Evolutionary conservation across 2,329 filamentous ascomycete species (phyloP).

Genomic region (Daldinia eschscholtzii): DNA sequence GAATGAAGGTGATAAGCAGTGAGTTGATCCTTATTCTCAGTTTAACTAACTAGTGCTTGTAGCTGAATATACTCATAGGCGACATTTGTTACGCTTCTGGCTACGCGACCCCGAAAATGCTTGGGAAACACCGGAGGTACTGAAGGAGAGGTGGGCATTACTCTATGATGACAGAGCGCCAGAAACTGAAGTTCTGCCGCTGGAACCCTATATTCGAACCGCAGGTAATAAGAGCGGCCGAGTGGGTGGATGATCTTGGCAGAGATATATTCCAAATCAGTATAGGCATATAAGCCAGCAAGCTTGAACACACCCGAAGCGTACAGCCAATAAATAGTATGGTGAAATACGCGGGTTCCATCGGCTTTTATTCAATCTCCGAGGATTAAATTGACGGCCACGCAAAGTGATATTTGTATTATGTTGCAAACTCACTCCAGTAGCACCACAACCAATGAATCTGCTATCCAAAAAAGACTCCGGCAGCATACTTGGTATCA

Average conservation of each 20-base stretch:
- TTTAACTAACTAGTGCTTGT: conserved; percentile 24
- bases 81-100: conserved; percentile 65
- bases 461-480: not conserved
- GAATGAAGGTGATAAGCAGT: conserved; percentile 60
- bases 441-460: not conserved
- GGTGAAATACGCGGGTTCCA: not conserved
- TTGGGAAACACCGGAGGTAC: conserved; percentile 61
- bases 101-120: conserved; percentile 63
- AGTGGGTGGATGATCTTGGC: conserved; percentile 5
- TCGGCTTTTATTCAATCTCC: conserved; percentile 29
- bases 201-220: conserved; percentile 64
- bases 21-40: conserved; percentile 54
- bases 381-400: conserved; percentile 4
- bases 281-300: not conserved
- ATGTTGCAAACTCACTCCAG: not conserved
- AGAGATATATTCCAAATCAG: not conserved
- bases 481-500: not conserved
- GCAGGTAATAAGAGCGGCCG: conserved; percentile 51
- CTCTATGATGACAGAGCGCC: conserved; percentile 66
- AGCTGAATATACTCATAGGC: conserved; percentile 50
- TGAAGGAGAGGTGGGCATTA: conserved; percentile 64
- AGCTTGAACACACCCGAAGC: not conserved
- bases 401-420: not conserved
- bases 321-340: conserved; percentile 8
- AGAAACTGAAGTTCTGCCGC: conserved; percentile 67